Percentiles rank a stretch among this genome's conserved stretches.
Conservation (phyloP, 1,284 basidiomycete genomes). For the Takashimella tepidaria region DNA sequence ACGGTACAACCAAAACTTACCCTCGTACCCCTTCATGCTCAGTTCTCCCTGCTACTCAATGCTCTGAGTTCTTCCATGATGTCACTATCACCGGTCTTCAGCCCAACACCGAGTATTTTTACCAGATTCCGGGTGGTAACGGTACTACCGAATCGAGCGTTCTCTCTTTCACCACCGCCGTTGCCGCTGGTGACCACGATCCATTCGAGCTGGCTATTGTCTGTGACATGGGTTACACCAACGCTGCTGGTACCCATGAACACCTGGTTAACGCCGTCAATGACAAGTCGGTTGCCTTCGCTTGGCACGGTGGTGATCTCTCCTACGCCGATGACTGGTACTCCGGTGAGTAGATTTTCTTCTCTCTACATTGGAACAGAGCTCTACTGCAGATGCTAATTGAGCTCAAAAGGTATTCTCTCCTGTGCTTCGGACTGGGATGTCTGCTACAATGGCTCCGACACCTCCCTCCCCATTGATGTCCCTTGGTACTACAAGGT, state of each 20-base stretch:
- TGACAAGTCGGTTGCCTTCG: constrained; percentile 23
- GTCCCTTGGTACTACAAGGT: constrained; percentile 21
- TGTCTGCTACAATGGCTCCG: constrained; percentile 31
- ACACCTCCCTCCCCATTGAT: constrained; percentile 7
- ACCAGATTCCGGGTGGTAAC: constrained; percentile 34
- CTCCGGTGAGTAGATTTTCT: constrained; percentile 8
- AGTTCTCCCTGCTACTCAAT: constrained; percentile 23
- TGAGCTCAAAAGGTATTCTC: no score
- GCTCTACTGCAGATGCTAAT: no score
- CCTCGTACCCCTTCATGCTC: constrained; percentile 32
- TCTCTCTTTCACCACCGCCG: constrained; percentile 24
- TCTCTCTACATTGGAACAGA: no score
- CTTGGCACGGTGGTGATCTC: constrained; percentile 42
- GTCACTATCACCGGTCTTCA: constrained; percentile 18
- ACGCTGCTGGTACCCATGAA: constrained; percentile 36
- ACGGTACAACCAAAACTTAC: constrained; percentile 22
- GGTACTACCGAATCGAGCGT: constrained; percentile 26
- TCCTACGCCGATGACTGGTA: constrained; percentile 45
- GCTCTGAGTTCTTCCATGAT: constrained; percentile 33
- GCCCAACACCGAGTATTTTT: constrained; percentile 24
- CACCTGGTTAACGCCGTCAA: constrained; percentile 23
- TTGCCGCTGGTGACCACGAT: constrained; percentile 10
- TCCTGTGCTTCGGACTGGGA: constrained; percentile 11
- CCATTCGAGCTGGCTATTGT: constrained; percentile 33
- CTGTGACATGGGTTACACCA: constrained; percentile 45